Conservation (phyloP, 2,329 filamentous ascomycete genomes). For the Ramularia collo-cygni region DNA sequence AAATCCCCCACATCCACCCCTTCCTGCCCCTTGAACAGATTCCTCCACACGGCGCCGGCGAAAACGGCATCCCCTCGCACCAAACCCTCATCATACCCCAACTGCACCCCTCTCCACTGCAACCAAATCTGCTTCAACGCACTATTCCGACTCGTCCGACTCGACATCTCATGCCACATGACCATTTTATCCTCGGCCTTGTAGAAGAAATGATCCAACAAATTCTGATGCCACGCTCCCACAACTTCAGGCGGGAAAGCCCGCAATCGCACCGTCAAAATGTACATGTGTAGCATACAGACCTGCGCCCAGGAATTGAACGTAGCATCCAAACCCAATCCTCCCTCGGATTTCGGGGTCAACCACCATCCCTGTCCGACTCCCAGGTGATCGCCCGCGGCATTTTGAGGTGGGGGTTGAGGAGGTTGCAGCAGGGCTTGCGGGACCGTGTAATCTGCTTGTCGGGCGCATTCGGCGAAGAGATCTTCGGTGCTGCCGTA, state of each 20-base stretch:
- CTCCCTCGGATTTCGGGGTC: slow-evolving; percentile 36
- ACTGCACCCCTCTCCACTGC: slow-evolving; percentile 81
- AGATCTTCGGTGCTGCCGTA: slow-evolving; percentile 72
- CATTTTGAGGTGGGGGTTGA: slow-evolving; percentile 61
- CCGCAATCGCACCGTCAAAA: slow-evolving; percentile 75
- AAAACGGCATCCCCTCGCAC: slow-evolving; percentile 70
- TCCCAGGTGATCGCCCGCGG: slow-evolving; percentile 77
- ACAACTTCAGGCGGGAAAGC: slow-evolving; percentile 64
- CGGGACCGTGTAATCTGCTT: slow-evolving; percentile 71
- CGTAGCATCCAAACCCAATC: slow-evolving; percentile 68
- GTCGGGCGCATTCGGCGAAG: slow-evolving; percentile 65
- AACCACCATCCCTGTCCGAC: slow-evolving; percentile 74
- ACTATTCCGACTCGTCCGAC: slow-evolving; percentile 50
- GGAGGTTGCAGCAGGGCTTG: slow-evolving; percentile 56
- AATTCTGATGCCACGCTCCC: slow-evolving; percentile 75
- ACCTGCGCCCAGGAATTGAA: slow-evolving; percentile 96
- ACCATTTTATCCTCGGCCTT: slow-evolving; percentile 80
- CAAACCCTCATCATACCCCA: slow-evolving; percentile 78
- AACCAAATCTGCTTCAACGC: slow-evolving; percentile 81
- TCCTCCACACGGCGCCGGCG: slow-evolving; percentile 83
- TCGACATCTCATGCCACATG: slow-evolving; percentile 62
- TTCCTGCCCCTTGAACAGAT: slow-evolving; percentile 71
- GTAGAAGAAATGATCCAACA: slow-evolving; percentile 93
- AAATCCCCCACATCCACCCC: slow-evolving; percentile 56
- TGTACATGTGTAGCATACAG: slow-evolving; percentile 93